Base-by-base conservation (phyloP, 176 grass and related monocot species). In the Luzula sylvatica region DNA sequence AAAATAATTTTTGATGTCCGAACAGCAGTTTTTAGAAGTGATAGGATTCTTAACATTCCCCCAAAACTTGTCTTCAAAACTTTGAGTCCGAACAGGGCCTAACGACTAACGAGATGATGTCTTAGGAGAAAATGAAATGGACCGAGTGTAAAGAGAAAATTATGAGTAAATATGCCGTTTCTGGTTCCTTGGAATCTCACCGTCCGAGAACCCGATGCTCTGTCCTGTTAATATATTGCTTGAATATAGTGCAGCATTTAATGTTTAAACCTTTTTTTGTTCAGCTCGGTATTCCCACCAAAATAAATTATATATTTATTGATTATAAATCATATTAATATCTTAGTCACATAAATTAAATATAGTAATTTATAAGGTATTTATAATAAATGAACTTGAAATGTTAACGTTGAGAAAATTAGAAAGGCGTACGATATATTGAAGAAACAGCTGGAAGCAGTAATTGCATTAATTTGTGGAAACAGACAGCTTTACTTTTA, bases 131-230 rank as follows among this genome's bases (percentile, higher is more conserved):
- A n/a, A n/a, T n/a, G n/a, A n/a, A n/a, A 1, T 35, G 30, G 30
- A 35, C 30, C 30, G 30, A 9, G 30, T 35, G 0, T 35, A 35
- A 45, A 20, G 46, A 19, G 7, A 11, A 60, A 43, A 3, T 64
- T 64, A 11, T 20, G 42, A 48, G 15, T 38, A 63, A 30, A 49
- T 71, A 40, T 58, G 38, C 41, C 16, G 43, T 22, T 71, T 71
- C 54, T 40, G 53, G 59, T 71, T 38, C 67, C 42, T 64, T 24
- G 42, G 59, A 64, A 64, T 64, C 59, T 17, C 59, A 64, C 59
- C 23, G 59, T 26, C 42, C 15, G 59, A 26, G 23, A 21, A 64
- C 42, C 59, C 23, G 43, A 64, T 64, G 59, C 59, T 18, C 30
- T 49, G n/a, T 14, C 13, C 25, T 8, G 4, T 0, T 15, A 7